Evolutionary conservation across 768 basidiomycete genomes (phyloP), one percentile per base, ranked within the genome.

Genomic region (Auricularia cornea): DNA sequence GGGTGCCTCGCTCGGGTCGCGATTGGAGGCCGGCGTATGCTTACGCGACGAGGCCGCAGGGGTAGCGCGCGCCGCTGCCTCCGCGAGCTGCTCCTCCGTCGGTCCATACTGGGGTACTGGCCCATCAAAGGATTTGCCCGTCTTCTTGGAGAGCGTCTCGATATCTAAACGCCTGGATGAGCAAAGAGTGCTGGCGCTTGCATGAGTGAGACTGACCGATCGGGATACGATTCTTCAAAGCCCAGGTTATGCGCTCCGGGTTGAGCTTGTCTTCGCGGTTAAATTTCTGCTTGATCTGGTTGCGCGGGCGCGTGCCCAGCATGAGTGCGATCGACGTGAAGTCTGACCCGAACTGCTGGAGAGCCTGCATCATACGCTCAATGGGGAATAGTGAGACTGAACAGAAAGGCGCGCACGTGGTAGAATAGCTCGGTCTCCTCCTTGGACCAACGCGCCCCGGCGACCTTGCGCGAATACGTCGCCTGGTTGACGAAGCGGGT

Each of bases 241-340:
- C 89, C 65, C 83, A 79, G 64, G 86, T 88, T 63, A 96, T 89
- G 57, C 87, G 80, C n/a, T 80, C 81, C 31, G 85, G 80, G 71
- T 94, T 88, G 71, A 83, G 85, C 75, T 83, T 90, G 72, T 94
- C 93, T 72, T 96, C 94, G 0, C 86, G 81, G 69, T 92, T 94
- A 78, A 94, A 96, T 71, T 96, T 96, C 73, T 91, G 89, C 75
- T 92, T 94, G 73, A 94, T 93, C 30, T 93, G 87, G 70, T 89
- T 92, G 23, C 94, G 82, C 70, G 92, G 90, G 18, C 94, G 87
- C 20, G 88, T 87, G 41, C 92, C 91, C 23, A 96, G 80, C 14
- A 94, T 81, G 68, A 86, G 87, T 2, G 94, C 90, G 65, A 96
- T 94, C 48, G 95, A 81, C 72, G 95, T 93, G 70, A 95, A 96